Percentiles rank a stretch among this genome's conserved stretches.
These are phyloP conservation scores for Dendrobium catenatum DNA, from an alignment of 106 monocot species.

Conservation along the genomic window DNA sequence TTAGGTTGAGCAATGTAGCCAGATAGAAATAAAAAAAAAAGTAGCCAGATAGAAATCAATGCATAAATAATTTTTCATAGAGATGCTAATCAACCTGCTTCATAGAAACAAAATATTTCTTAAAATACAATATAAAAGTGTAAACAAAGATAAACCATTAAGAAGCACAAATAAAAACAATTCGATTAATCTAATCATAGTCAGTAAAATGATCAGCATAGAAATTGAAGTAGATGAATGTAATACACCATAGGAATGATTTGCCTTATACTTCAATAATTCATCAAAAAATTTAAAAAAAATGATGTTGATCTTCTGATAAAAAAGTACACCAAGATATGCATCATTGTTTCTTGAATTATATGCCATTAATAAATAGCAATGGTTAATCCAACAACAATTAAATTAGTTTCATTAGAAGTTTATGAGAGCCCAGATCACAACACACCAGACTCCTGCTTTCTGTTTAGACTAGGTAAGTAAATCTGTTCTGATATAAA, in stretches of 20 bases:
- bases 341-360: constrained; percentile 30
- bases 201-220: no score
- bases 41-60: neutral
- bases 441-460: constrained; percentile 21
- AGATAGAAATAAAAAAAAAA: neutral
- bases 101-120: no score
- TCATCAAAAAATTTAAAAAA: no score
- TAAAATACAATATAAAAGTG: no score
- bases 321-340: neutral
- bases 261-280: no score
- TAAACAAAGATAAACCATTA: no score
- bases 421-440: constrained; percentile 9
- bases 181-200: neutral
- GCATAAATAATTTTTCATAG: neutral
- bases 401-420: constrained; percentile 28
- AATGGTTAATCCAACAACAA: constrained; percentile 43
- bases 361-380: constrained; percentile 8
- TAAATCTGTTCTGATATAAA: neutral
- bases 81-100: no score
- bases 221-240: no score
- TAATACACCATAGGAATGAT: no score
- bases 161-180: no score
- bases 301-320: no score
- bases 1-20: neutral
- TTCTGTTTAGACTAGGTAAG: constrained; percentile 11